phyloP scores from a whole-genome alignment of 306 rosid genomes.

The Begonia fuchsioides region DNA sequence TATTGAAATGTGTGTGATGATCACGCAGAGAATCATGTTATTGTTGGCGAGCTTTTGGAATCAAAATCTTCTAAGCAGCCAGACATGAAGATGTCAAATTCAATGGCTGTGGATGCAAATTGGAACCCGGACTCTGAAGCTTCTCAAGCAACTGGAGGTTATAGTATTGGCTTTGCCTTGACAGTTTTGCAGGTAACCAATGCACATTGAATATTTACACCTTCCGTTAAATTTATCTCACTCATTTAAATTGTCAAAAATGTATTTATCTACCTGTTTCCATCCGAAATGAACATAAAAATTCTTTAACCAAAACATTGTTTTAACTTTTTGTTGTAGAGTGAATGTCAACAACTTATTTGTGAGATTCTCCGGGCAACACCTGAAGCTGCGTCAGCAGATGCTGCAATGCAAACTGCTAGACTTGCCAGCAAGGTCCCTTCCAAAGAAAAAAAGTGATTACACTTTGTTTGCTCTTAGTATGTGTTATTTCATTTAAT shows the following conservation, averaged over 20 bases:
- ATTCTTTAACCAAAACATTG: neutral
- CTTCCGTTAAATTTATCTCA: too few relatives aligned
- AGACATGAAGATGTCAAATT: constrained; percentile 65
- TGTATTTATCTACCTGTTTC: too few relatives aligned
- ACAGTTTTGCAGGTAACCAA: constrained; percentile 80
- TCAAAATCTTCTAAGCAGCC: constrained; percentile 48
- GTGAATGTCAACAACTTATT: constrained; percentile 98
- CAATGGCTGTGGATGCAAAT: constrained; percentile 47
- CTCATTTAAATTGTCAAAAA: too few relatives aligned
- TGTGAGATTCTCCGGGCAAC: constrained; percentile 98
- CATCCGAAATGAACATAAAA: too few relatives aligned
- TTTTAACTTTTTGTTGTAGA: constrained; percentile 28
- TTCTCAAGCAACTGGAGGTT: constrained; percentile 92
- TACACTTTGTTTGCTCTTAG: constrained; percentile 1
- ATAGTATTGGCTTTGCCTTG: constrained; percentile 83
- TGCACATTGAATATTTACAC: neutral
- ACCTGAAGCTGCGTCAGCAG: constrained; percentile 98
- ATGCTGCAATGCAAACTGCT: constrained; percentile 98
- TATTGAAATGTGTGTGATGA: constrained; percentile 1
- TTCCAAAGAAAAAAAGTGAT: constrained; percentile 81
- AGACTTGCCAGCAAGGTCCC: constrained; percentile 93
- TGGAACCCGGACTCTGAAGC: constrained; percentile 81
- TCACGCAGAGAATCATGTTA: constrained; percentile 74
- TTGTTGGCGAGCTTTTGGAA: constrained; percentile 89
- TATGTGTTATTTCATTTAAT: neutral